Evolutionary conservation across 768 basidiomycete genomes (phyloP).

Genomic region (Pleurotus djamor): DNA sequence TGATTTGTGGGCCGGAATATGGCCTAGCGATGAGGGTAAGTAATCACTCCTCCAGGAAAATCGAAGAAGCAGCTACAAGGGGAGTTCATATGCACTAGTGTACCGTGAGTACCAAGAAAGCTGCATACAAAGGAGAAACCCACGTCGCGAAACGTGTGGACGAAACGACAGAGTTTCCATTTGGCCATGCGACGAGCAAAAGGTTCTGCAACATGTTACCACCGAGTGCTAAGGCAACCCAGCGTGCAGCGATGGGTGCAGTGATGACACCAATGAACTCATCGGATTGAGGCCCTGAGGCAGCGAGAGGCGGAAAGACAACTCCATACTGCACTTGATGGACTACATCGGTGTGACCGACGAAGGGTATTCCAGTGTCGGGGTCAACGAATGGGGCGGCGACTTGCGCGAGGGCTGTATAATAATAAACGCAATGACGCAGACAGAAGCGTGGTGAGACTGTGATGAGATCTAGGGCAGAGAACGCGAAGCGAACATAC

Average conservation of each 20-base stretch:
- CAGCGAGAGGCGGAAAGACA: slow-evolving; percentile 47
- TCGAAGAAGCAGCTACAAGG: too few species aligned
- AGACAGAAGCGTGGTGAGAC: slow-evolving; percentile 16
- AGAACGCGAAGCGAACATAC: slow-evolving; percentile 11
- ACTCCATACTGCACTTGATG: slow-evolving; percentile 45
- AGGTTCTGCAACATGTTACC: slow-evolving; percentile 56
- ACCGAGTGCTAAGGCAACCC: slow-evolving; percentile 55
- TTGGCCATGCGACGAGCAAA: slow-evolving; percentile 61
- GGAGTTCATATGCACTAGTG: slow-evolving; percentile 29
- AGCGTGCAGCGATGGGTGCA: slow-evolving; percentile 50
- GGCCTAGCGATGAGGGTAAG: slow-evolving; percentile 19
- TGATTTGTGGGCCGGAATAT: slow-evolving; percentile 49
- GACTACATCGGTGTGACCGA: slow-evolving; percentile 37
- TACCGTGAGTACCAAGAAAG: slow-evolving; percentile 41
- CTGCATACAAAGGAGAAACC: slow-evolving; percentile 17
- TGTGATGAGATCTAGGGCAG: too few species aligned
- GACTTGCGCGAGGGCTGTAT: slow-evolving; percentile 31
- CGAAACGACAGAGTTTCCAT: slow-evolving; percentile 47
- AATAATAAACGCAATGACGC: neutral
- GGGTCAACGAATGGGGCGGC: slow-evolving; percentile 45
- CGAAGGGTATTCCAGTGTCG: slow-evolving; percentile 56
- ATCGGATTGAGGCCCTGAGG: slow-evolving; percentile 32
- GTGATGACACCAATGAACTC: slow-evolving; percentile 68
- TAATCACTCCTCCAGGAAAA: too few species aligned
- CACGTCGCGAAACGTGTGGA: slow-evolving; percentile 55